Base-by-base conservation (phyloP, 2,329 filamentous ascomycete species). In the Tolypocladium amazonense region DNA sequence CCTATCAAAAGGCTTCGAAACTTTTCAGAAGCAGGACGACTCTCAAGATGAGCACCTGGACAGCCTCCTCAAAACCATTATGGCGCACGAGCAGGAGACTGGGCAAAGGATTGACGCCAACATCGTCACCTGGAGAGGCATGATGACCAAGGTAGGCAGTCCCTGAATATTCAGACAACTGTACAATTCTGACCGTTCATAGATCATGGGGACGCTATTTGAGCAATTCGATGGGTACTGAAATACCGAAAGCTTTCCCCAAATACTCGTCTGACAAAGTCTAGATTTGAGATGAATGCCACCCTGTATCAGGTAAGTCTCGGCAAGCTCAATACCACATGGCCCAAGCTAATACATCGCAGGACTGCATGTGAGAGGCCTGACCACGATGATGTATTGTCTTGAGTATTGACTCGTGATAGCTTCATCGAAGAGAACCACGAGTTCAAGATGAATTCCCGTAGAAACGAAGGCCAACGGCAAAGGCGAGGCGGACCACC, bases 361-460 rank as follows among this genome's bases (percentile, higher is more conserved):
- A 33, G 81, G 78, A 74, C 63, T 83, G 78, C 77, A 75, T 84
- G 81, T 84, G 76, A 70, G 80, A 41, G 15, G 25, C 45, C n/a
- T 3, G 9, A 9, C 25, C 27, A 25, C 18, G 2, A 6, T 25
- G n/a, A 8, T 33, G 3, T 35, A n/a, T 15, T n/a, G 18, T 18
- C 6, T 4, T 8, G 20, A 4, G 15, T 25, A 38, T 55, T 61
- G 53, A 59, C 38, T 45, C 43, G 18, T 15, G 11, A 14, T 66
- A 95, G 90, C 60, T 97, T 93, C 75, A 89, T 99, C 64, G 94
- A 99, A 74, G 94, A 99, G 69, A 89, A 96, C 71, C 86, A 95
- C 69, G 77, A 77, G 20, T 87, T 87, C 69, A 93, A 92, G 68
- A 76, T 86, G 56, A 79, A 81, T 1, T 82, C 84, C 15, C 82